Evolutionary conservation across 2,329 filamentous ascomycete species (phyloP), one percentile per base, ranked within the genome.

Genomic region (Fonsecaea multimorphosa): DNA sequence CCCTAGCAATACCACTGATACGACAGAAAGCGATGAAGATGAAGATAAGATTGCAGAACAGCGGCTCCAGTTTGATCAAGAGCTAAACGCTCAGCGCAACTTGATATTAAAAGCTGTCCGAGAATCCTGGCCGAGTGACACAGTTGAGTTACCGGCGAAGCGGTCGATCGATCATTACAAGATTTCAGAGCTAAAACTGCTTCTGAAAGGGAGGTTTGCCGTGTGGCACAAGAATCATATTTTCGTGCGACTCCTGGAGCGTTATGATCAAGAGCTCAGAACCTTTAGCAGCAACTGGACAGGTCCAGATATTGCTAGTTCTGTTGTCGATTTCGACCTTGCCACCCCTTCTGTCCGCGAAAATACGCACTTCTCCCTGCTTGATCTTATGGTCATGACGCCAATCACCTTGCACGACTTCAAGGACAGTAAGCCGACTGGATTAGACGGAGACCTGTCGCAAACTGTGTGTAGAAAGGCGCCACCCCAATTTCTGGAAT

Each of bases 141-240:
- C 59, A 5, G 51, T 62, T 31, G 6, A 32, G 5, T 46, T 63
- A 14, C 56, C 56, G 2, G n/a, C 19, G 2, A 19, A 54, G 44
- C 8, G 34, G 14, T 9, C 19, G 8, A 9, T 60, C 19, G 34
- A 22, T 49, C 49, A 56, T 38, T 65, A 54, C 36, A 36, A 65
- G 5, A 22, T 55, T 24, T 22, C 9, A 9, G 16, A 55, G 0
- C 27, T 67, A 29, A 32, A 58, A 46, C 2, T 7, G 3, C 29
- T 67, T 2, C 27, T 68, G 38, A 34, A 62, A 19, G 62, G 49
- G 7, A 54, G 29, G 36, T 55, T 64, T 16, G 49, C 58, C 2
- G 40, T 31, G 1, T 68, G 65, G 65, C 19, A 59, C 46, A 61
- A 58, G 22, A 68, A 68, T 31, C 32, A 44, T 38, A 16, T 36